A percentile compares a stretch with the other conserved stretches of the same genome.
Conservation (phyloP, 2,329 filamentous ascomycete genomes). For the Pseudopyrenochaeta lycopersici region DNA sequence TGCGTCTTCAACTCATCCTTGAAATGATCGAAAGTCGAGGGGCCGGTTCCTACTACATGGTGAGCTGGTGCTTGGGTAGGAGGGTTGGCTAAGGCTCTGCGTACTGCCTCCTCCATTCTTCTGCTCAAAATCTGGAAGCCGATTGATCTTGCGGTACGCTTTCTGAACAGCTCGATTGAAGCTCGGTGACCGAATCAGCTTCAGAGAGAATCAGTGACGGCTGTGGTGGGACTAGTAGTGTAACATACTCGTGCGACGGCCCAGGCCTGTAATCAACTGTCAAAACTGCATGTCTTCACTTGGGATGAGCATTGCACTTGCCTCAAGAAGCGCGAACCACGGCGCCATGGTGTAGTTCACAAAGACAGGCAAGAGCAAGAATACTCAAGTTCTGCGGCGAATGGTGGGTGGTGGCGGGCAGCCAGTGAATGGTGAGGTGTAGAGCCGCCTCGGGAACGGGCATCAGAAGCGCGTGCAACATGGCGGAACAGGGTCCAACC, state of each 20-base stretch:
- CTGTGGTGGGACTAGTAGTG: neutral
- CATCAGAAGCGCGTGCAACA: slow-evolving; percentile 3
- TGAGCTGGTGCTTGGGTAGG: neutral
- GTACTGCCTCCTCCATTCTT: slow-evolving; percentile 56
- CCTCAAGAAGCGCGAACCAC: slow-evolving; percentile 46
- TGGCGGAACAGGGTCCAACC: slow-evolving; percentile 2
- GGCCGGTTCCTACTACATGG: slow-evolving; percentile 35
- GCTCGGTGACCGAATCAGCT: slow-evolving; percentile 63
- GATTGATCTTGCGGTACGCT: slow-evolving; percentile 58
- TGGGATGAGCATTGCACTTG: slow-evolving; percentile 19
- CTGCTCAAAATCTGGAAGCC: slow-evolving; percentile 53
- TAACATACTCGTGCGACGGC: slow-evolving; percentile 46
- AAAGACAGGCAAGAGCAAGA: neutral
- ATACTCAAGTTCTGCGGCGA: too few species aligned
- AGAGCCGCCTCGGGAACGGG: slow-evolving; percentile 11
- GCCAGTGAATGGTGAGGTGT: slow-evolving; percentile 4
- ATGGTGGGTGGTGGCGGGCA: slow-evolving; percentile 1
- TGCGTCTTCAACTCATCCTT: slow-evolving; percentile 63
- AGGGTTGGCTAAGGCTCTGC: slow-evolving; percentile 45
- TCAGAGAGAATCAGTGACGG: neutral
- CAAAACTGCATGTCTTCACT: slow-evolving; percentile 16
- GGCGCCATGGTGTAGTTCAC: slow-evolving; percentile 31
- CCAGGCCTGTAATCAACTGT: slow-evolving; percentile 45
- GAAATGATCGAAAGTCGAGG: slow-evolving; percentile 60
- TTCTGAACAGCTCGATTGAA: slow-evolving; percentile 64